Evolutionary conservation across 2,329 filamentous ascomycete genomes (phyloP), one percentile per base, ranked within the genome.

Genomic region (Cryphonectria radicalis): DNA sequence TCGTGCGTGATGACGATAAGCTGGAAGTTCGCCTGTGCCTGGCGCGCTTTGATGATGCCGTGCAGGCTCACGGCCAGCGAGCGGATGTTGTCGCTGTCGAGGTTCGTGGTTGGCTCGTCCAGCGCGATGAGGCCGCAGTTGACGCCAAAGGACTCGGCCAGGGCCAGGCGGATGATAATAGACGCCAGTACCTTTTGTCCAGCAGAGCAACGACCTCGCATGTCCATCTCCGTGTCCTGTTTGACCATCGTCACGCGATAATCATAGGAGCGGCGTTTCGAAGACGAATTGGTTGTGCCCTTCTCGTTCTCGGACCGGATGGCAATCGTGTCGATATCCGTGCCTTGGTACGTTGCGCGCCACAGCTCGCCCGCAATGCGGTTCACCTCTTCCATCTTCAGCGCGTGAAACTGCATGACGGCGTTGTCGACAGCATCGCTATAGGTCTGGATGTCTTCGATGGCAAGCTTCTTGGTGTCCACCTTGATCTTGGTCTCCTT

Each of bases 381-480:
- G 81, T 99, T 99, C 80, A 99, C 95, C 80, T 99, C 95, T 76
- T 96, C 93, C 96, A 99, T 99, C 85, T 99, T 99, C 79, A 97
- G 84, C 42, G 91, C 88, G 83, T 99, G 96, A 79, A 95, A 99
- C 77, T 93, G 93, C 93, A 99, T 98, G 78, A 99, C 97, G 63
- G 96, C 97, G 78, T 96, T 94, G 84, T 98, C 95, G 17, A 99
- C 87, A 10, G 96, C 96, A 13, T 89, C 87, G 60, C 90, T 87
- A 79, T 97, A 98, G 57, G 93, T 92, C 8, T 88, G 92, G 50
- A 99, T 85, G 79, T 99, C 96, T 70, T 97, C 94, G 69, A 97
- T 93, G 3, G 94, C 95, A 4, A 95, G 95, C 80, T 95, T 97
- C 65, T 94, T 98, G 0, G 95, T 97, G 82, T 91, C 93, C 0